Conservation (phyloP, 2,329 filamentous ascomycete genomes). For the Paracamarosporium sp. region DNA sequence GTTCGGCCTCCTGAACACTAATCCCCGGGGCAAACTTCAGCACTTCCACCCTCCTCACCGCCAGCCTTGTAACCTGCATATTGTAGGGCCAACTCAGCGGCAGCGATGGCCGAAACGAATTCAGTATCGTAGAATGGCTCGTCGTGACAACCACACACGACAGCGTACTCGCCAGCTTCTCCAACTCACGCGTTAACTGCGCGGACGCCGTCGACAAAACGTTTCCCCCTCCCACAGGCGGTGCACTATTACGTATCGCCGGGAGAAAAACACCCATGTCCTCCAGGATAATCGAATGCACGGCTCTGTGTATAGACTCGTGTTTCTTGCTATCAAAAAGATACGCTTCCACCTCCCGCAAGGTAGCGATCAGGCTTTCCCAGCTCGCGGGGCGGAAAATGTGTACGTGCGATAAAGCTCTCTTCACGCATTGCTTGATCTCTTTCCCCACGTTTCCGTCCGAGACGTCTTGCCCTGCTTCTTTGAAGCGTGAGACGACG, state of each 20-base stretch:
- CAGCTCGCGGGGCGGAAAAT: constrained; percentile 64
- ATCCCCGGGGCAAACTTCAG: constrained; percentile 46
- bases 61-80: constrained; percentile 38
- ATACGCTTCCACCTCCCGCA: constrained; percentile 57
- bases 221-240: constrained; percentile 1
- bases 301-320: constrained; percentile 51
- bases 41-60: constrained; percentile 41
- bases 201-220: constrained; percentile 21
- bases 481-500: constrained; percentile 7
- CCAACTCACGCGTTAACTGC: constrained; percentile 20
- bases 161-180: constrained; percentile 14
- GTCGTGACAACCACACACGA: constrained; percentile 22
- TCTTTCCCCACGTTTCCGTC: constrained; percentile 1
- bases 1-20: constrained; percentile 46
- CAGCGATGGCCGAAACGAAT: constrained; percentile 20
- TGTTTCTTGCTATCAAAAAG: constrained; percentile 59
- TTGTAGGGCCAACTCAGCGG: constrained; percentile 39
- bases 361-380: constrained; percentile 56
- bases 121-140: constrained; percentile 15
- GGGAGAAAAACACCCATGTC: constrained; percentile 58
- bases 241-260: constrained; percentile 9
- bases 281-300: constrained; percentile 62
- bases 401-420: constrained; percentile 62
- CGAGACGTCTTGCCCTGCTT: not conserved
- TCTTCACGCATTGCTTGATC: constrained; percentile 38